Percentiles rank a stretch among this genome's conserved stretches.
Conservation (phyloP, 371 early-diverging fungal genomes). For the Actinomortierella wolfii region DNA sequence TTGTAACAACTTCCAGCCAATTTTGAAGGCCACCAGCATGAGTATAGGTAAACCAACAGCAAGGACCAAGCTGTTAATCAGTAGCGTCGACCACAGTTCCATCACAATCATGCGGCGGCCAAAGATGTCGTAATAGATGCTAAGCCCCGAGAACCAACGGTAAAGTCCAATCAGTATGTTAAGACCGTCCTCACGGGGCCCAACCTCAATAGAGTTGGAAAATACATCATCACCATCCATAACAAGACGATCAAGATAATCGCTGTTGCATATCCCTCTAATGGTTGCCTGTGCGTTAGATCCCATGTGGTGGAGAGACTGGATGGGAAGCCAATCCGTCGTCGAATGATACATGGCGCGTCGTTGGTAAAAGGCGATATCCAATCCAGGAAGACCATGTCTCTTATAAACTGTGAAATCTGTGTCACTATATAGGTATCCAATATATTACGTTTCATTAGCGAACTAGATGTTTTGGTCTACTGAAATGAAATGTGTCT, state of each 20-base stretch:
- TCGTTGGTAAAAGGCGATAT: slow-evolving; percentile 70
- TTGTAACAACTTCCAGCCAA: slow-evolving; percentile 4
- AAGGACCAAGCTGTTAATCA: slow-evolving; percentile 47
- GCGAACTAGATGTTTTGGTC: no score
- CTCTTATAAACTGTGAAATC: slow-evolving; percentile 65
- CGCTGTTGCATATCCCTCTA: slow-evolving; percentile 27
- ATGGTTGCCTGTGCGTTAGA: slow-evolving; percentile 39
- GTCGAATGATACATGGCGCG: slow-evolving; percentile 36
- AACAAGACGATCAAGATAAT: slow-evolving; percentile 16
- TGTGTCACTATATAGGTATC: slow-evolving; percentile 57
- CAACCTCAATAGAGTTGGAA: no score
- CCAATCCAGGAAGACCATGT: slow-evolving; percentile 69
- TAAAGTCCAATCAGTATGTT: no score
- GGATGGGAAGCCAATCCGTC: slow-evolving; percentile 25
- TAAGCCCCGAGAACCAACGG: slow-evolving; percentile 23
- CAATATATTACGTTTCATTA: no score
- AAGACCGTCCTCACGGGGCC: neutral
- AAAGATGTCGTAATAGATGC: slow-evolving; percentile 57
- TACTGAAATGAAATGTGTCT: no score
- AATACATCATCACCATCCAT: no score
- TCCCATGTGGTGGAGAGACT: slow-evolving; percentile 40
- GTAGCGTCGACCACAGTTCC: slow-evolving; percentile 45
- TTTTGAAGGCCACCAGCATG: slow-evolving; percentile 6
- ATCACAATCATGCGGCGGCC: slow-evolving; percentile 54
- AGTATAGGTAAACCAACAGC: slow-evolving; percentile 35